These are phyloP conservation scores for Solanum hybrid DNA, from an alignment of 305 asterid species.

Conservation along the genomic window DNA sequence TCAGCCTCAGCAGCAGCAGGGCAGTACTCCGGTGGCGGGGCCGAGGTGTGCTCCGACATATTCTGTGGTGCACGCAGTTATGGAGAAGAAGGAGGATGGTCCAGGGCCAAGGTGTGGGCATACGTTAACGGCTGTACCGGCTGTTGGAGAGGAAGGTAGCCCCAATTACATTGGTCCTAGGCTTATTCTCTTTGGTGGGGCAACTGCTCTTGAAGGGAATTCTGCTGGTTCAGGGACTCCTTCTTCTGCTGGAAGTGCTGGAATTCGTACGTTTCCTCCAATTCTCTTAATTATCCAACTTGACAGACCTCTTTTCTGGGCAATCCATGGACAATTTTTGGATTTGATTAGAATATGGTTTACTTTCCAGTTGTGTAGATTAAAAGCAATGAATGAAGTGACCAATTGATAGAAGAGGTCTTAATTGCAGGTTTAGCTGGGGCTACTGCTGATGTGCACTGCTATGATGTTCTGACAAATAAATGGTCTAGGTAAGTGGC, in stretches of 20 bases:
- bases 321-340: background rate
- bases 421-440: slow-evolving; percentile 87
- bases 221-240: slow-evolving; percentile 88
- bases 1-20: slow-evolving; percentile 24
- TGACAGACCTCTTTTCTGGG: background rate
- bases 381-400: background rate
- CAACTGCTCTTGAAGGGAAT: slow-evolving; percentile 96
- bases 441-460: slow-evolving; percentile 98
- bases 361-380: background rate
- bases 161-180: slow-evolving; percentile 82
- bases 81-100: slow-evolving; percentile 93
- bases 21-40: slow-evolving; percentile 42
- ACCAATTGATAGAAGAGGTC: background rate
- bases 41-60: slow-evolving; percentile 94
- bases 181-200: slow-evolving; percentile 87
- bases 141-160: slow-evolving; percentile 91
- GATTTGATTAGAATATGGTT: background rate
- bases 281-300: slow-evolving; percentile 5
- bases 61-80: slow-evolving; percentile 57
- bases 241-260: slow-evolving; percentile 95
- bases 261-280: slow-evolving; percentile 63
- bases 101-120: slow-evolving; percentile 99
- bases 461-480: slow-evolving; percentile 80
- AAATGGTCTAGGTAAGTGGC: slow-evolving; percentile 86
- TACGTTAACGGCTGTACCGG: slow-evolving; percentile 88